These are phyloP conservation scores for Spergularia bocconei DNA, from an alignment of 148 eudicot species.

Conservation along the genomic window DNA sequence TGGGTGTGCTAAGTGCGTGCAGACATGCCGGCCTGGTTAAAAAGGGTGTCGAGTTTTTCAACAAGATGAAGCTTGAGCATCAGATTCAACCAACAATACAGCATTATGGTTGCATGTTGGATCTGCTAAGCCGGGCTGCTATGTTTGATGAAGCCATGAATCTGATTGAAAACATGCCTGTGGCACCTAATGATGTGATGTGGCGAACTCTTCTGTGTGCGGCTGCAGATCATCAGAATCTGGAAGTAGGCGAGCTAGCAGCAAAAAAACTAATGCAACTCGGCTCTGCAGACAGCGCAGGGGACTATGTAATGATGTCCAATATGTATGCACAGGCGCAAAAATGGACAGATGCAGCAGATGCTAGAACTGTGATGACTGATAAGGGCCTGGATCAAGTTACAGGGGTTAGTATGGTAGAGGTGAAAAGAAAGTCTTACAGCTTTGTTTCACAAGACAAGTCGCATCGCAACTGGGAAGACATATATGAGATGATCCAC, in stretches of 20 bases:
- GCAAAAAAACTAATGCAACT: slow-evolving; percentile 34
- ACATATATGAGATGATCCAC: slow-evolving; percentile 52
- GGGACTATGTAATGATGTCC: slow-evolving; percentile 50
- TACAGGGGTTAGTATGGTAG: slow-evolving; percentile 47
- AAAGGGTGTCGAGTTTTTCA: slow-evolving; percentile 37
- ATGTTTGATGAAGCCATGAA: slow-evolving; percentile 46
- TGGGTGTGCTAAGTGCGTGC: slow-evolving; percentile 63
- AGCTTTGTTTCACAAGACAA: slow-evolving; percentile 52
- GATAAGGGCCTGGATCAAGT: slow-evolving; percentile 34
- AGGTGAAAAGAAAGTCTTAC: slow-evolving; percentile 42
- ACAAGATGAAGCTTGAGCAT: slow-evolving; percentile 44
- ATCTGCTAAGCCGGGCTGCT: slow-evolving; percentile 56
- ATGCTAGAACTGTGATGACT: slow-evolving; percentile 34
- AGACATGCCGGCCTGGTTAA: slow-evolving; percentile 50
- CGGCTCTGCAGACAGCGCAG: slow-evolving; percentile 27
- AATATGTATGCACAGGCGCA: slow-evolving; percentile 51
- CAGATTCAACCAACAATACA: slow-evolving; percentile 45
- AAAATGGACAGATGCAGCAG: slow-evolving; percentile 45
- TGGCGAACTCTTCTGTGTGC: slow-evolving; percentile 56
- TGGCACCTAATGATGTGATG: slow-evolving; percentile 49
- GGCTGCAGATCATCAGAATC: slow-evolving; percentile 38
- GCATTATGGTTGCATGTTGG: slow-evolving; percentile 62
- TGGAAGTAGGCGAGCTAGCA: slow-evolving; percentile 45
- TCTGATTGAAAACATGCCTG: slow-evolving; percentile 48
- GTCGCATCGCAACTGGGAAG: slow-evolving; percentile 30